Conservation (phyloP, 208 protist genomes). For the Leishmania tropica region DNA sequence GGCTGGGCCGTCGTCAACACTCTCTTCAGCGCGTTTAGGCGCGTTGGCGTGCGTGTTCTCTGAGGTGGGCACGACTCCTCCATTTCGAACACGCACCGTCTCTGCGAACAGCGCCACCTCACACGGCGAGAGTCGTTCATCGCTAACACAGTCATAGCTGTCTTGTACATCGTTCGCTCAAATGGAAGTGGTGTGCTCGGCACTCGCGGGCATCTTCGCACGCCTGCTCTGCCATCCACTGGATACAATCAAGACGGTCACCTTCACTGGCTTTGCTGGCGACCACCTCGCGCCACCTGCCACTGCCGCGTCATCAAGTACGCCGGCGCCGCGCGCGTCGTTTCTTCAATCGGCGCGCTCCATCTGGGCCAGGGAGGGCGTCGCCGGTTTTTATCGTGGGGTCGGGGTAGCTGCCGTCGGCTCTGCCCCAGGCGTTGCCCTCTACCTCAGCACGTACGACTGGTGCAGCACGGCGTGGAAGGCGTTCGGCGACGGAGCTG, state of each 20-base stretch:
- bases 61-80: background rate
- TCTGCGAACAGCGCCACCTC: background rate
- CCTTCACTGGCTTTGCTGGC: constrained; percentile 71
- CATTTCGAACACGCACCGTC: background rate
- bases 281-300: constrained; percentile 11
- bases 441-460: constrained; percentile 84
- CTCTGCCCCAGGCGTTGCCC: constrained; percentile 70
- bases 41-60: background rate
- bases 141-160: background rate
- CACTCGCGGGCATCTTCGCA: constrained; percentile 58
- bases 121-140: background rate
- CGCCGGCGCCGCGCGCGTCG: background rate
- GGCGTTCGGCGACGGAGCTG: constrained; percentile 13
- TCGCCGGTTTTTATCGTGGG: constrained; percentile 82
- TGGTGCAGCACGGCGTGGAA: constrained; percentile 31
- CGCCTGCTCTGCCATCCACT: constrained; percentile 78
- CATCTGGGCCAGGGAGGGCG: constrained; percentile 63
- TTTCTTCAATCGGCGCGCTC: constrained; percentile 25
- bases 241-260: constrained; percentile 85
- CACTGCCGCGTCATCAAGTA: background rate
- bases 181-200: constrained; percentile 66
- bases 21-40: background rate
- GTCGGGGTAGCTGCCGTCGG: constrained; percentile 73
- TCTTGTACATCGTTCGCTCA: background rate
- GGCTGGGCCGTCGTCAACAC: background rate